These are phyloP conservation scores for Diaporthe longicolla DNA, from an alignment of 2,329 filamentous ascomycete genomes.

Conservation along the genomic window DNA sequence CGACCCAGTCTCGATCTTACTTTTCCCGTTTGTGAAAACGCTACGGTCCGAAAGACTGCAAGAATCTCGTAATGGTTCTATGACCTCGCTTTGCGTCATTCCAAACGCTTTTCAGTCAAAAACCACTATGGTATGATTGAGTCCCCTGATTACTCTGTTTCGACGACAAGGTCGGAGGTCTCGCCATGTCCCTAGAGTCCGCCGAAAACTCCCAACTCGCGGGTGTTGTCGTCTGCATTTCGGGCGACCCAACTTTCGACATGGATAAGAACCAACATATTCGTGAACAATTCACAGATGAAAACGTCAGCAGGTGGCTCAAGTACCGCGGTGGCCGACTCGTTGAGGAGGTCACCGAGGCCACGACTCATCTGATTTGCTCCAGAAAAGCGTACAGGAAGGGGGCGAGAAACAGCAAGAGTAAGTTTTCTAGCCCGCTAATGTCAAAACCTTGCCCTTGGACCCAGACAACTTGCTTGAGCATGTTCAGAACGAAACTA, in stretches of 20 bases:
- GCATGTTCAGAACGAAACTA: not conserved
- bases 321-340: constrained; percentile 72
- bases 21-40: not conserved
- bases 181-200: not conserved
- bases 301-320: constrained; percentile 77
- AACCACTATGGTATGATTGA: too few species aligned
- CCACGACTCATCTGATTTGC: constrained; percentile 81
- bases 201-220: constrained; percentile 57
- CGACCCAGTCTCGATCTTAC: not conserved
- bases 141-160: not conserved
- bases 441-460: too few species aligned
- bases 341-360: constrained; percentile 61
- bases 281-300: constrained; percentile 57
- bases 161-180: constrained; percentile 10
- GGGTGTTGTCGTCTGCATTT: constrained; percentile 67
- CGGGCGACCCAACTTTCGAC: constrained; percentile 67
- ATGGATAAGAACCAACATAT: not conserved
- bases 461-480: not conserved
- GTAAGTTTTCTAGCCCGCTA: constrained; percentile 46
- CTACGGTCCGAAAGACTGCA: not conserved
- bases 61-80: not conserved
- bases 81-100: not conserved
- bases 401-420: constrained; percentile 53
- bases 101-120: not conserved
- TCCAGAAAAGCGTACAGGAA: constrained; percentile 72